Base-by-base conservation (phyloP, 257 asterid species). In the Nicotiana tomentosiformis region DNA sequence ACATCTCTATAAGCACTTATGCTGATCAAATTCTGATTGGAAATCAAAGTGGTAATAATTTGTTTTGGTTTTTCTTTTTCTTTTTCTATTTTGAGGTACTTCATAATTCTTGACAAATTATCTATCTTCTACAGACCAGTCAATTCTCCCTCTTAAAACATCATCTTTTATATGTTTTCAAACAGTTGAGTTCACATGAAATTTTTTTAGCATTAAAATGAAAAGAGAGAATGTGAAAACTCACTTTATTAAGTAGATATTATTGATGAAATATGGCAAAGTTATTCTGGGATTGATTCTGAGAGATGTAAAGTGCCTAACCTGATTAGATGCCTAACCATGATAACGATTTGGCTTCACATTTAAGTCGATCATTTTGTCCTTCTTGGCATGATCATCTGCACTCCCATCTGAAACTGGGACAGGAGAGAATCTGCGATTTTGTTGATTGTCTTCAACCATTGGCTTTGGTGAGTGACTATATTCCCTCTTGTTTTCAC, bases 331-430 rank as follows among this genome's bases (percentile, higher is more conserved):
- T 85, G 87, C 89, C 82, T 87, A 94, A 15, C 88, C 93, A 8
- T 84, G 91, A 83, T 82, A 82, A 86, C 91, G 86, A 83, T 84
- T 91, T 86, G 98, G 99, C 79, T 89, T 91, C n/a, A 97, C 79
- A 85, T 96, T 96, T 82, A 94, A 98, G 86, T 96, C 99, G 57
- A 94, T 90, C 85, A 92, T 90, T 87, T 85, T 89, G 69, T 89
- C 95, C 88, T 65, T 82, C 51, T 84, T 84, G 37, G 89, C 90
- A 35, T 60, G 86, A 49, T 66, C 84, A 66, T 87, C 87, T 53
- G 18, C 67, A 53, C 86, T 86, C 55, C 86, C 88, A 64, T 82
- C 90, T 17, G 82, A 82, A 9, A 82, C 76, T 57, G 61, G 76
- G 51, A 84, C 85, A 11, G 87, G 81, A 87, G 88, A 85, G 57